Base-by-base conservation (phyloP, 2,329 filamentous ascomycete species). In the Aspergillus cejpii region DNA sequence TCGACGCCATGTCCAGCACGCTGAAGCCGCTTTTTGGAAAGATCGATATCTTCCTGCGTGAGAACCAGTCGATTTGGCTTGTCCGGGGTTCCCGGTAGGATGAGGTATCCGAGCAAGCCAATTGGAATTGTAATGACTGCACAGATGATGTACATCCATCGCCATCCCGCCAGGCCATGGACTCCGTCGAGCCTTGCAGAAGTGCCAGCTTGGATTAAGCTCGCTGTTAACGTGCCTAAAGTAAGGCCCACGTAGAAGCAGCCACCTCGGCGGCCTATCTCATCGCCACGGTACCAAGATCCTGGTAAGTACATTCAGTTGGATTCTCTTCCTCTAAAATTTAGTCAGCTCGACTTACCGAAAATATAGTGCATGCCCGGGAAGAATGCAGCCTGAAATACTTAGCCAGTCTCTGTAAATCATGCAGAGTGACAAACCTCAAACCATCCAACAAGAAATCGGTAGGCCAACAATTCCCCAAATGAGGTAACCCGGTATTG, bases 71-170 rank as follows among this genome's bases (percentile, higher is more conserved):
- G 66, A 50, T 78, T 79, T 0, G 76, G 75, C 43, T 66, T 71
- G 27, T 75, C 71, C 20, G 64, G 70, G 0, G 73, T 77, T 1
- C 76, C 76, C 0, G 77, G 77, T 8, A 78, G 65, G 4, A 79
- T 56, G 21, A 78, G 68, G 36, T 70, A 72, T 0, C 77, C 76
- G 0, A 74, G 50, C 3, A 79, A 62, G 0, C 73, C 74, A 3
- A 79, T 61, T 0, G 76, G 75, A 10, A 80, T 73, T 1, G 78
- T 80, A 45, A 80, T 75, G 4, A 79, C 45, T 3, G 74, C 65
- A 41, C 69, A 70, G 55, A 78, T 74, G 37, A 77, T 74, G 52
- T 78, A 79, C 65, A 79, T 75, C 77, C 76, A 80, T n/a, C 74
- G 61, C 72, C 74, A 76, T 0, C 73, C 74, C 1, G 66, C 67